Conservation (phyloP, 2,329 filamentous ascomycete species). For the Amylocarpus encephaloides region DNA sequence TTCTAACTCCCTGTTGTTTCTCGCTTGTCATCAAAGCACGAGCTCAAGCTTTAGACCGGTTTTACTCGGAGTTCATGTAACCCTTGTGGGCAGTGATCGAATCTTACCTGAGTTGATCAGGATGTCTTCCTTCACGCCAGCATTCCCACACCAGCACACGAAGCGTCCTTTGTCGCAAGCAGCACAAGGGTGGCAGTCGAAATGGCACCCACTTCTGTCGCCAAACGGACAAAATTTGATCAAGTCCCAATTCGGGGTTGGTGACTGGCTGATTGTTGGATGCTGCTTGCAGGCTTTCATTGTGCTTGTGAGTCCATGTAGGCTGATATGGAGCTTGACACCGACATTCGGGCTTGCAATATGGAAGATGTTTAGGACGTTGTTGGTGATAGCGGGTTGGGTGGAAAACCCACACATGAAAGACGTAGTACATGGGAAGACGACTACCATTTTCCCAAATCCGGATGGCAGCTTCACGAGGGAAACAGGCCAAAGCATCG, state of each 20-base stretch:
- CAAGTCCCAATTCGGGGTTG: slow-evolving; percentile 9
- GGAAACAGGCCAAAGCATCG: slow-evolving; percentile 5
- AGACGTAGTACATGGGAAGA: slow-evolving; percentile 4
- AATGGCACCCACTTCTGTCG: slow-evolving; percentile 4
- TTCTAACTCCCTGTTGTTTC: no score
- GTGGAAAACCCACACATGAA: slow-evolving; percentile 12
- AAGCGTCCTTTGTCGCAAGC: slow-evolving; percentile 7
- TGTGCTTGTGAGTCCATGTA: slow-evolving; percentile 3
- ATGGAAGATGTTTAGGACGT: slow-evolving; percentile 6
- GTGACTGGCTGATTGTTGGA: slow-evolving; percentile 13
- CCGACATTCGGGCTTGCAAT: slow-evolving; percentile 9
- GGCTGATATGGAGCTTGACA: neutral
- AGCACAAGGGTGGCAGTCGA: slow-evolving; percentile 7
- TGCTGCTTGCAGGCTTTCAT: slow-evolving; percentile 7
- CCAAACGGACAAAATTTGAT: slow-evolving; percentile 9
- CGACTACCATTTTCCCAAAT: slow-evolving; percentile 8
- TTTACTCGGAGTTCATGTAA: no score
- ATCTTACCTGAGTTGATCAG: neutral
- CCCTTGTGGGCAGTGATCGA: no score
- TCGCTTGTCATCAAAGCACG: no score
- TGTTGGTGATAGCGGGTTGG: slow-evolving; percentile 6
- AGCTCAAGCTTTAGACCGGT: no score
- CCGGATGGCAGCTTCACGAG: slow-evolving; percentile 3
- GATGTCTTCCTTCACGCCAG: slow-evolving; percentile 1
- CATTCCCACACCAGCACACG: neutral